phyloP scores from a whole-genome alignment of 352 stramenopile genomes.

The Pythium apleroticum region DNA sequence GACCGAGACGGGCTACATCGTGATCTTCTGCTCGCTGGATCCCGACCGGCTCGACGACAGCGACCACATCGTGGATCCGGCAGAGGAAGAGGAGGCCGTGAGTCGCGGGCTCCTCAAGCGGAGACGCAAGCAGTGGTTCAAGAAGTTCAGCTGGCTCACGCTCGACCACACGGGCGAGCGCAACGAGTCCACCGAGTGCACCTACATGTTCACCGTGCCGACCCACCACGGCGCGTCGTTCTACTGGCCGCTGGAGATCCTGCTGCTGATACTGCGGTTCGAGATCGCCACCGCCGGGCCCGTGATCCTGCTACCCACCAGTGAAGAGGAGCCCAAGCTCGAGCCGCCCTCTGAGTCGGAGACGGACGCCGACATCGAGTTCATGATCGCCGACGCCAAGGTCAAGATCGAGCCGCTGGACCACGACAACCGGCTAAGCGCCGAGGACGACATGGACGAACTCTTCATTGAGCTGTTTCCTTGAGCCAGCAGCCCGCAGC shows the following conservation, averaged over 20 bases:
- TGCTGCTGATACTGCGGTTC: conserved; percentile 28
- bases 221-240: conserved; percentile 14
- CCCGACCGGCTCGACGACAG: conserved; percentile 23
- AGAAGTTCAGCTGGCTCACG: conserved; percentile 35
- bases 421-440: neutral
- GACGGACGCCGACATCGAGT: neutral
- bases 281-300: conserved; percentile 20
- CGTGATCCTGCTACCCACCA: conserved; percentile 18
- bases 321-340: conserved; percentile 1
- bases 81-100: conserved; percentile 20
- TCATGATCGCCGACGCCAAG: conserved; percentile 15
- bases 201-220: conserved; percentile 29
- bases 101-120: conserved; percentile 7
- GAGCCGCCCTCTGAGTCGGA: neutral
- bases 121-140: conserved; percentile 24
- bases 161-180: conserved; percentile 17
- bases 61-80: conserved; percentile 25
- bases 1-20: conserved; percentile 23
- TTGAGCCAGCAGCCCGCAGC: neutral
- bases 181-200: conserved; percentile 15
- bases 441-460: conserved; percentile 23
- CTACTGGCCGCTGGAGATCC: conserved; percentile 34
- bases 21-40: conserved; percentile 26
- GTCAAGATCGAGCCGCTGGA: conserved; percentile 22
- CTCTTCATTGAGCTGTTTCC: conserved; percentile 26